Evolutionary conservation across 805 yeast genomes (phyloP), one percentile per base, ranked within the genome.

Genomic region (Metschnikowia lochheadii): DNA sequence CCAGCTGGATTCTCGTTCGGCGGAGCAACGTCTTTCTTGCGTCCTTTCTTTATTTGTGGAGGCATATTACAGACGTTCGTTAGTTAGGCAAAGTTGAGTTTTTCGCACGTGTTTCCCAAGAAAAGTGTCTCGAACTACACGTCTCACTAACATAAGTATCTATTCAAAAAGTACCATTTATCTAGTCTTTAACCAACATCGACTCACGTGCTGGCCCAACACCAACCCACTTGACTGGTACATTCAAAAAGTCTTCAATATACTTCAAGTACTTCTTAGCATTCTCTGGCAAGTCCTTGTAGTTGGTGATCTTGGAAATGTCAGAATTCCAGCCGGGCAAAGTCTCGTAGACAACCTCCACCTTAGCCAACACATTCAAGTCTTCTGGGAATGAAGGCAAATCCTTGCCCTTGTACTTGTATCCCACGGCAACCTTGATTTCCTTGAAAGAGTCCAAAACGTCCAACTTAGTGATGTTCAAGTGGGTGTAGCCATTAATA

Each of bases 151-250:
- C 18, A n/a, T 23, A 13, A 23, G 8, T 23, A 8, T 26, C n/a
- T 26, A 40, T 40, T 40, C 43, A 42, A n/a, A 6, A 32, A 42
- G 31, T 20, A 14, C 21, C 21, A 13, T 32, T 14, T 21, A n/a
- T 18, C 26, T 44, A 44, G 15, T 44, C 46, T 36, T 82, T 85
- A 60, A 81, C 83, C 61, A 90, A 78, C 97, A 90, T 91, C 35
- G 91, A 83, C 50, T 87, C 96, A 76, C 98, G 87, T 48, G 89
- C 96, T 56, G 99, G 97, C 56, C 99, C 99, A 51, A 96, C 94
- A 67, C 99, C 99, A 55, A 94, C 94, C 97, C 97, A 94, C 68
- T 86, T 87, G 56, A 94, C 80, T 50, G 96, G 96, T 51, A 89
- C 92, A 44, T 79, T 78, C 55, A 91, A 76, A 64, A 79, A 91